Percentiles rank a stretch among this genome's conserved stretches.
These are phyloP conservation scores for Chaetomiaceae sp. DNA, from an alignment of 2,329 filamentous ascomycete genomes.

Conservation along the genomic window DNA sequence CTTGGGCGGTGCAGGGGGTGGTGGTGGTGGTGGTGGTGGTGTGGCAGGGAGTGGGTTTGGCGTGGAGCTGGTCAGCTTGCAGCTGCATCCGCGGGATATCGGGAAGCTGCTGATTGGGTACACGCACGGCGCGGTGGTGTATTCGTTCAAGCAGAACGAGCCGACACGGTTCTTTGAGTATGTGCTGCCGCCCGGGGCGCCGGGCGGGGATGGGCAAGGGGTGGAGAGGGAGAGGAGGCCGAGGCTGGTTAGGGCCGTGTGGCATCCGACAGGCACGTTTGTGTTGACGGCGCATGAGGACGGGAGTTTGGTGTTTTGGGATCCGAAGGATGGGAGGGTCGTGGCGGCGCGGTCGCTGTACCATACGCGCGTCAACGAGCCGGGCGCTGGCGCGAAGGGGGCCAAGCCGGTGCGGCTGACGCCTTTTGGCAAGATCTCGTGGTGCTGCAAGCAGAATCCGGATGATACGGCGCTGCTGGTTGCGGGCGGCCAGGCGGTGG, in stretches of 20 bases:
- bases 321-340: conserved; percentile 78
- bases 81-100: conserved; percentile 86
- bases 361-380: conserved; percentile 66
- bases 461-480: conserved; percentile 88
- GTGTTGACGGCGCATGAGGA: conserved; percentile 84
- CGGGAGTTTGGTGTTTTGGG: conserved; percentile 89
- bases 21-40: too few relatives aligned
- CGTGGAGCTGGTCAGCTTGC: conserved; percentile 58
- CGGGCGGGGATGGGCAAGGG: conserved; percentile 67
- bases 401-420: conserved; percentile 57
- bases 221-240: conserved; percentile 62
- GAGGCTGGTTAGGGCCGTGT: conserved; percentile 72
- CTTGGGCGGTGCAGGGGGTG: too few relatives aligned
- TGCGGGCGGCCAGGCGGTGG: conserved; percentile 68
- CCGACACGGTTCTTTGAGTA: conserved; percentile 78
- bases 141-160: conserved; percentile 89
- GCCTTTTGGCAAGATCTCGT: conserved; percentile 71
- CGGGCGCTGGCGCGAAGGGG: conserved; percentile 38
- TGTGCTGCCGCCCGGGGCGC: conserved; percentile 70
- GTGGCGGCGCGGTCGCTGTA: conserved; percentile 77
- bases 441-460: conserved; percentile 91
- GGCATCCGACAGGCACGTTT: conserved; percentile 93
- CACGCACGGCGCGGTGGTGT: conserved; percentile 77
- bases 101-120: conserved; percentile 91
- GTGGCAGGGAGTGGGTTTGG: not conserved